phyloP scores from a whole-genome alignment of 352 stramenopile genomes.

The Globisporangium lucens region DNA sequence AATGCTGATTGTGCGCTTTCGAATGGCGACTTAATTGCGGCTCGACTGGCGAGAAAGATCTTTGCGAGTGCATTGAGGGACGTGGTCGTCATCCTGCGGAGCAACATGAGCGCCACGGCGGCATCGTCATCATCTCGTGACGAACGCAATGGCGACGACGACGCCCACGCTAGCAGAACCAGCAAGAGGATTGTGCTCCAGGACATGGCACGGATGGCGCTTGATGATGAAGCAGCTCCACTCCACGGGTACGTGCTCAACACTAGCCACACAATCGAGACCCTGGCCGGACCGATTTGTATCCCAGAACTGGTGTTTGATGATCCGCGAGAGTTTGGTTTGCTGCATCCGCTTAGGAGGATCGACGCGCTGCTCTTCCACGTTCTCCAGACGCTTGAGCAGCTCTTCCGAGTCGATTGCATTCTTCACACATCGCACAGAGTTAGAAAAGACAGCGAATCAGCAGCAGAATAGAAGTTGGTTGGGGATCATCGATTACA shows the following conservation, averaged over 20 bases:
- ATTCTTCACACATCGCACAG: slow-evolving; percentile 22
- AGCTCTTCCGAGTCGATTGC: slow-evolving; percentile 52
- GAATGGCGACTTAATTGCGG: neutral
- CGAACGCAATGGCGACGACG: neutral
- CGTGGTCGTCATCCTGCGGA: slow-evolving; percentile 27
- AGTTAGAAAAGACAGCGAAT: slow-evolving; percentile 9
- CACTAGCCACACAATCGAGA: slow-evolving; percentile 26
- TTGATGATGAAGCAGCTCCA: neutral
- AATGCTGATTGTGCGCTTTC: neutral
- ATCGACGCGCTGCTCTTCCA: slow-evolving; percentile 48
- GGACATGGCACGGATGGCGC: slow-evolving; percentile 15
- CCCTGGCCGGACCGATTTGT: slow-evolving; percentile 27
- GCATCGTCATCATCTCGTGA: slow-evolving; percentile 1
- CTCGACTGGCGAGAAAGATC: slow-evolving; percentile 15
- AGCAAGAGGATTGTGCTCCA: slow-evolving; percentile 27
- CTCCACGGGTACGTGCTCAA: slow-evolving; percentile 28
- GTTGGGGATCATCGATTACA: neutral
- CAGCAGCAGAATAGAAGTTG: slow-evolving; percentile 8
- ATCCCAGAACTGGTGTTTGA: slow-evolving; percentile 33
- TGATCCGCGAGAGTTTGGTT: slow-evolving; percentile 29
- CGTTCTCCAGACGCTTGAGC: slow-evolving; percentile 49
- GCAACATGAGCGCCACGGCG: slow-evolving; percentile 20
- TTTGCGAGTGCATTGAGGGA: slow-evolving; percentile 32
- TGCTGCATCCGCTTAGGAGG: slow-evolving; percentile 55
- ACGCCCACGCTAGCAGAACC: slow-evolving; percentile 8